Base-by-base conservation (phyloP, 352 stramenopile species). In the Pythium sukuiense region DNA sequence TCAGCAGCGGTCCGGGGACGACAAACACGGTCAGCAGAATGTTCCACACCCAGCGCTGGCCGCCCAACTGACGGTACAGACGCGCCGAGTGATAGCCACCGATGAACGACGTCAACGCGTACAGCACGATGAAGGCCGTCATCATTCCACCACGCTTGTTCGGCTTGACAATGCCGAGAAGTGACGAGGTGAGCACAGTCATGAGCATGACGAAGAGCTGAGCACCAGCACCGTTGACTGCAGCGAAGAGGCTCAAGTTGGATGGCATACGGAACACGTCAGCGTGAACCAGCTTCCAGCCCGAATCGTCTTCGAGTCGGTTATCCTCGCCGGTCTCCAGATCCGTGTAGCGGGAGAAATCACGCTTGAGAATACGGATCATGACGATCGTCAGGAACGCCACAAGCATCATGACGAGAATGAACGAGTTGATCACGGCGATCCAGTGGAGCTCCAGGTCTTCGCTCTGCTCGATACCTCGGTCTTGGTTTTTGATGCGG, bases 381-480 rank as follows among this genome's bases (percentile, higher is more conserved):
- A 99, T 90, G 67, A 99, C 98, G 61, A 99, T 98, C 26, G 90
- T 93, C 53, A 99, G 81, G 68, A 99, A 99, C 2, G 87, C 90
- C 11, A 92, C 98, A n/a, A 99, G 85, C 58, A 99, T 89, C 67
- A 99, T 87, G 9, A 99, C 97, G 41, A 99, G 79, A 32, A 99
- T 96, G 67, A 99, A 98, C 63, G 94, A 98, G 73, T 99, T 99
- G 79, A 99, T 98, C 72, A 99, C 98, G 18, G 91, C 98, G 49
- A 99, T 89, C 97, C 97, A 99, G 78, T 99, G 97, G 65, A 99
- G 97, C 77, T 96, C 82, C 29, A 92, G 69, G 61, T 91, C 81
- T 61, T 90, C 79, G 37, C 33, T 75, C 55, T 50, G 77, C 46
- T 27, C 46, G 35, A 14, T 35, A 35, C 24, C 66, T 14, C 71